Base-by-base conservation (phyloP, 179 eudicot species). In the Gypsophila paniculata region DNA sequence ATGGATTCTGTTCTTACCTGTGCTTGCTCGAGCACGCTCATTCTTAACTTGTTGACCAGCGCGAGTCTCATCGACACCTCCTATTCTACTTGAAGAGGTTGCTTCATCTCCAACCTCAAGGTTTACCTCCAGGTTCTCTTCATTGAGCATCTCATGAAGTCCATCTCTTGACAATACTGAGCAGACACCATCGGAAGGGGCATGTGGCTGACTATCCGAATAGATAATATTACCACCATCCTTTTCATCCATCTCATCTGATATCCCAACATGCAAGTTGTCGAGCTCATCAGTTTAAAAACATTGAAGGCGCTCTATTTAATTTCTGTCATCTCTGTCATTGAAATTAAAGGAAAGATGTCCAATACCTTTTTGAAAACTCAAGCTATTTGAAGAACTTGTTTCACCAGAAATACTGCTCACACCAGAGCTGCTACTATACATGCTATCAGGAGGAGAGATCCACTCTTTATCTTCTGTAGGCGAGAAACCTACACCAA, bases 371-470 rank as follows among this genome's bases (percentile, higher is more conserved):
- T 84, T 89, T 44, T 72, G 79, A 75, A 82, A 79, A 84, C 67
- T 83, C 68, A 82, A 79, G 73, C 82, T 76, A 79, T 74, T 85
- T 63, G 79, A 79, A 74, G 84, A 69, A 77, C 77, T 79, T 60
- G 79, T 76, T 71, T 85, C 90, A 65, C 83, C 81, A 64, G 89
- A 85, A 57, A 80, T 53, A 57, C 64, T 76, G 69, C 71, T 88
- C 68, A 80, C 82, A 44, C 70, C 91, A 71, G 92, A 79, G 79
- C 91, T 84, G 78, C 85, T 81, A 80, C 87, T 84, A 61, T 77
- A 74, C 60, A 90, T 84, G 81, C 95, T 90, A 68, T 72, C 91
- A 60, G 99, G 97, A 76, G 97, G 96, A 83, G 99, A 92, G 65
- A 92, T 74, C 97, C 97, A 88, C 75, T 83, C 95, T 79, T 77